Conservation (phyloP, 2,329 filamentous ascomycete genomes). For the Fusarium sp. region DNA sequence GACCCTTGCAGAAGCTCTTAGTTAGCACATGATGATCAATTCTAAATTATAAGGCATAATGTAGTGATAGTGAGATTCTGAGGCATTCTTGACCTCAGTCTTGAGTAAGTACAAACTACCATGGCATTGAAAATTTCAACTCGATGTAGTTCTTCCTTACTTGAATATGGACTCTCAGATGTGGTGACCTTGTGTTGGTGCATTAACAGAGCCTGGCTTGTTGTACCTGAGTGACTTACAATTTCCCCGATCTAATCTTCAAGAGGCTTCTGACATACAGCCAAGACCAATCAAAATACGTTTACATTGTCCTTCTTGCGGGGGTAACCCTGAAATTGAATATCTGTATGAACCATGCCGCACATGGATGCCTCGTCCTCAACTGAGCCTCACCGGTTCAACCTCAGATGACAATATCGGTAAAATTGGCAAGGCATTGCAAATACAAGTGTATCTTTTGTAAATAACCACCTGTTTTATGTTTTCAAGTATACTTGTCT, state of each 20-base stretch:
- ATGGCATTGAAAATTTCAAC: too few relatives aligned
- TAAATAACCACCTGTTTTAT: neutral
- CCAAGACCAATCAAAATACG: neutral
- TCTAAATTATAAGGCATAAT: neutral
- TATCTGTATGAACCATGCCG: neutral
- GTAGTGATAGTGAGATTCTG: too few relatives aligned
- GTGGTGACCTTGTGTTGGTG: neutral
- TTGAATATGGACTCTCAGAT: neutral
- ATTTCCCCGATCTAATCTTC: neutral
- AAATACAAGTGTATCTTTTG: neutral
- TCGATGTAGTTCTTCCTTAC: neutral
- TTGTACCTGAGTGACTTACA: neutral
- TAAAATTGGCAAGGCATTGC: neutral
- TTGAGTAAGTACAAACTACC: too few relatives aligned
- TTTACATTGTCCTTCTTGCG: neutral
- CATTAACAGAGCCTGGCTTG: neutral
- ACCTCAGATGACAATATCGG: neutral
- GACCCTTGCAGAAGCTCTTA: neutral
- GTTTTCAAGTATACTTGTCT: neutral
- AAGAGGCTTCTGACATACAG: neutral
- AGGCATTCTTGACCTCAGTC: neutral
- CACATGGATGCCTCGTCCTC: neutral
- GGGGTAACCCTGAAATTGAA: neutral
- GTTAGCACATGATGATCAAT: neutral
- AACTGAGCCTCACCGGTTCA: neutral